Evolutionary conservation across 2,329 filamentous ascomycete species (phyloP).

Genomic region (Cladosporium sp.): DNA sequence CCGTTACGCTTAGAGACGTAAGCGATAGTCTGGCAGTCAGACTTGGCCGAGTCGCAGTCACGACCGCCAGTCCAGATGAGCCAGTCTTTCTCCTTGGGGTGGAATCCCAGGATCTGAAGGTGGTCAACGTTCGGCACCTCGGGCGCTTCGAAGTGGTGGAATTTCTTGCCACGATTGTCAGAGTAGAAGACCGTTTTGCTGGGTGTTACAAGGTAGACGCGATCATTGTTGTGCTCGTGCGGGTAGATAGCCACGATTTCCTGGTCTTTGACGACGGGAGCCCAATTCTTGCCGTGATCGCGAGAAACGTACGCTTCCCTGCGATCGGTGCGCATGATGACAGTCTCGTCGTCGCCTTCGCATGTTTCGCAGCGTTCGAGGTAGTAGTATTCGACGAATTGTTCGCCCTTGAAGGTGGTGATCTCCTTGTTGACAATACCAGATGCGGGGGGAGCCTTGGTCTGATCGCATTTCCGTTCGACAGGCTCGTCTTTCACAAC

Average conservation of each 20-base stretch:
- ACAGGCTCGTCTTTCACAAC: conserved; percentile 52
- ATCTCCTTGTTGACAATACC: conserved; percentile 66
- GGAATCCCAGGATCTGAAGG: conserved; percentile 69
- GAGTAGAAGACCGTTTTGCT: conserved; percentile 74
- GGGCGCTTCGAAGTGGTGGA: conserved; percentile 72
- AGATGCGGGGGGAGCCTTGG: conserved; percentile 54
- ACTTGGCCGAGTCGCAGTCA: conserved; percentile 60
- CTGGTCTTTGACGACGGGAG: conserved; percentile 66
- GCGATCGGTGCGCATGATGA: conserved; percentile 61
- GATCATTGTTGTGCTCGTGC: conserved; percentile 78
- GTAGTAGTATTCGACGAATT: conserved; percentile 65
- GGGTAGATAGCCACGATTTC: conserved; percentile 70
- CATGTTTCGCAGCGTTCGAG: conserved; percentile 68
- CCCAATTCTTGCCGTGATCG: conserved; percentile 89
- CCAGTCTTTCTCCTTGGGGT: conserved; percentile 84
- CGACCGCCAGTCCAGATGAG: conserved; percentile 80
- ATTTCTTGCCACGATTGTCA: conserved; percentile 71
- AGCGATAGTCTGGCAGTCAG: conserved; percentile 70
- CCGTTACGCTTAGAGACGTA: conserved; percentile 79
- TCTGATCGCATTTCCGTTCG: conserved; percentile 73
- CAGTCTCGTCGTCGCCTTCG: conserved; percentile 68
- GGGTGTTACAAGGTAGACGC: conserved; percentile 80
- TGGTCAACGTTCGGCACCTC: conserved; percentile 54
- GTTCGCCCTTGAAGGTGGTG: conserved; percentile 62
- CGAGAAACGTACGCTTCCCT: conserved; percentile 70